Evolutionary conservation across 371 early-diverging fungal genomes (phyloP).

Genomic region (Globomyces sp.): DNA sequence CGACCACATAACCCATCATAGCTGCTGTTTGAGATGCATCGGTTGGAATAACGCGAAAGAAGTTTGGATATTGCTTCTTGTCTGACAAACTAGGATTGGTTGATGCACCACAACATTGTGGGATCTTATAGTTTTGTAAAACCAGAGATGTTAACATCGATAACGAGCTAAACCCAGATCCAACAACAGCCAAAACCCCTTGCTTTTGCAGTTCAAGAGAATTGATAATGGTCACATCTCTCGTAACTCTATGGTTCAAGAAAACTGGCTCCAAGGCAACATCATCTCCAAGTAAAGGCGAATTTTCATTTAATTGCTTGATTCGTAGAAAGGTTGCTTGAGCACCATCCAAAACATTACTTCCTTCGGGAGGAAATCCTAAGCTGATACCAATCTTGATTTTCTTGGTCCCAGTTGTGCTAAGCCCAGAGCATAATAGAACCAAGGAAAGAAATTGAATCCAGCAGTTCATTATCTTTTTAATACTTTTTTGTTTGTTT

Average conservation of each 20-base stretch:
- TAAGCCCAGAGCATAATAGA: neutral
- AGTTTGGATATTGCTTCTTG: conserved; percentile 25
- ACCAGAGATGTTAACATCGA: conserved; percentile 1
- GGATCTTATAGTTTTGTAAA: conserved; percentile 14
- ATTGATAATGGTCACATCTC: neutral
- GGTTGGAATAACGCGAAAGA: conserved; percentile 30
- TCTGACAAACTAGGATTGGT: conserved; percentile 18
- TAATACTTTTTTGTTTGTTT: no score
- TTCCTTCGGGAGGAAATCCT: neutral
- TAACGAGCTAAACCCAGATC: conserved; percentile 25
- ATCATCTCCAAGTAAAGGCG: neutral
- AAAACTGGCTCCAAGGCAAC: neutral
- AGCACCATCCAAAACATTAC: neutral
- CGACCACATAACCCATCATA: neutral
- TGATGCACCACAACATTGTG: conserved; percentile 31
- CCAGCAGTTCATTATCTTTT: no score
- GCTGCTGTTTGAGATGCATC: neutral
- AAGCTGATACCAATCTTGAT: neutral
- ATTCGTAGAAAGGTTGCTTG: neutral
- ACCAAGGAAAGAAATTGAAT: no score
- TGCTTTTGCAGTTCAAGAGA: neutral
- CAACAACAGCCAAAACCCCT: conserved; percentile 15
- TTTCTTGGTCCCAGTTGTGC: neutral
- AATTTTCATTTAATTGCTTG: neutral
- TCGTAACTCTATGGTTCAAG: neutral